Base-by-base conservation (phyloP, 2,329 filamentous ascomycete genomes). In the Hortaea sp. region DNA sequence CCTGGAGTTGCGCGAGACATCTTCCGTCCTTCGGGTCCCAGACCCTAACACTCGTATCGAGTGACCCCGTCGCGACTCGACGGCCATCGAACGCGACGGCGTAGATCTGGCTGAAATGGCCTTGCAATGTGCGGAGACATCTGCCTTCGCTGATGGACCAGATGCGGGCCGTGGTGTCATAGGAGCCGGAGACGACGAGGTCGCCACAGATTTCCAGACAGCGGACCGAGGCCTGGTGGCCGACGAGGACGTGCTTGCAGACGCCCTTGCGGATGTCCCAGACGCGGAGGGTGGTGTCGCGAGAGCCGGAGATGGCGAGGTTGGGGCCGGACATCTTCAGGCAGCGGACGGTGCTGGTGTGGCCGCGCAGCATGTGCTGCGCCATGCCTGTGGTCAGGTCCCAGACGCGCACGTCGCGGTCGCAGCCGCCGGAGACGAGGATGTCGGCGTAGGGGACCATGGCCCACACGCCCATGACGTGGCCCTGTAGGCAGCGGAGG, bases 401-500 rank as follows among this genome's bases (percentile, higher is more conserved):
- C 92, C 92, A 98, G 5, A 98, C 92, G 47, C 92, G 79, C 29
- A 98, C 92, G 63, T 98, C 92, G 50, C 92, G 80, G 69, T 98
- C 92, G 64, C 92, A 98, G 5, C 92, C 92, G 58, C 92, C 92
- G 58, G 88, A 95, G 49, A 98, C 92, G 50, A 98, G 75, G 44
- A 87, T 84, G 64, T 98, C 90, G 49, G 87, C 90, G 86, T 89
- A 95, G 5, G 92, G 92, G 27, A 98, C 88, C 90, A 98, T 97
- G 42, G 92, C 92, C 92, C 92, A 98, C 13, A 98, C 92, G 37
- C 92, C 92, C 92, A 98, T 98, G 39, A 97, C 86, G 69, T 98
- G 92, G 7, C 92, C 92, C 61, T 92, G 84, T 29, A 98, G 71
- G 2, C 88, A 95, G 63, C 88, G 87, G 57, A 94, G 82, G 53